Base-by-base conservation (phyloP, 192 early-diverging fungal genomes). In the Backusella luteola region DNA sequence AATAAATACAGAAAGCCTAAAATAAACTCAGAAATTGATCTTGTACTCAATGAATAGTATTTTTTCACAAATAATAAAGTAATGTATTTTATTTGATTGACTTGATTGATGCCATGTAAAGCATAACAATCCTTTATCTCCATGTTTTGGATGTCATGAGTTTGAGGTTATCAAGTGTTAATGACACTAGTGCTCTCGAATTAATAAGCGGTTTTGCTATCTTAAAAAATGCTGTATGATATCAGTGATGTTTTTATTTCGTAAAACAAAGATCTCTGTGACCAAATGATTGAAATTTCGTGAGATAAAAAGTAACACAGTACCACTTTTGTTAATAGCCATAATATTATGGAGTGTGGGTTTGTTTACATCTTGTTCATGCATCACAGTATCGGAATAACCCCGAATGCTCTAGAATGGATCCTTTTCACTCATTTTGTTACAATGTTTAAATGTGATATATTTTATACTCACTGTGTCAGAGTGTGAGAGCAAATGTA, bases 301-400 rank as follows among this genome's bases (percentile, higher is more conserved):
- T 63, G 56, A 63, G 21, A 26, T 63, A 63, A 63, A 63, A 63
- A 63, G 26, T 29, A 29, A 8, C 11, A 63, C 56, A 14, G n/a
- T 4, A 63, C 26, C 2, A 23, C 26, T 63, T 63, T 63, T 63
- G 56, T 63, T 63, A 17, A 49, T 49, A n/a, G 6, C 15, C 46
- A n/a, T 21, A 49, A 19, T 44, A 4, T 44, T 44, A 17, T 49
- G 46, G 46, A 49, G 46, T 49, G 46, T 49, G 46, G 19, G 46
- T 63, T 63, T 63, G 56, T 63, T 63, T 63, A 63, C 23, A 63
- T 63, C 56, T 63, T 4, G 56, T 63, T 63, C 26, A 63, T 63
- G 56, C 56, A 29, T 63, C 56, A 63, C 26, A 63, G 23, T 26
- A 63, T 63, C 23, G 23, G 56, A 23, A 63, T 63, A 29, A 15